phyloP scores from a whole-genome alignment of 768 basidiomycete genomes.

The Dentipellis sp. region DNA sequence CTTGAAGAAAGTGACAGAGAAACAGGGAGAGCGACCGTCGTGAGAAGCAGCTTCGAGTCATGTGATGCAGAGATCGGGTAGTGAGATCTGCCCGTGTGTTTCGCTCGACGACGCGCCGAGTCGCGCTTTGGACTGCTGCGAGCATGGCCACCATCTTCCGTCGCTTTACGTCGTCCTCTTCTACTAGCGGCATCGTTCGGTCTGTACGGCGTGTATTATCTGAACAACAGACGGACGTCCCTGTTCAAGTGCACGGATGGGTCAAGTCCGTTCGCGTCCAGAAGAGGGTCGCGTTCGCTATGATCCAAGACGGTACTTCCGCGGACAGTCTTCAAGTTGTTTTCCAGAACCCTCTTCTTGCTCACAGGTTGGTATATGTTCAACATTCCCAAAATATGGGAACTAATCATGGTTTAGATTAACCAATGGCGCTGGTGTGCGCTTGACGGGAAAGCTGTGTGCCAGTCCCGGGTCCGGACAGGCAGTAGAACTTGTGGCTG shows the following conservation, averaged over 20 bases:
- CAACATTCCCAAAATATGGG: not conserved
- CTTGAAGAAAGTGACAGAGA: too few relatives aligned
- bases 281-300: constrained; percentile 82
- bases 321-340: constrained; percentile 71
- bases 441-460: constrained; percentile 35
- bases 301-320: constrained; percentile 75
- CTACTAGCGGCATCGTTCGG: too few relatives aligned
- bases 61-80: too few relatives aligned
- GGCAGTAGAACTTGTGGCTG: constrained; percentile 40
- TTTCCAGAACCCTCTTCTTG: constrained; percentile 34
- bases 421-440: constrained; percentile 48
- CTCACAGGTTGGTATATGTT: constrained; percentile 22
- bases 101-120: too few relatives aligned
- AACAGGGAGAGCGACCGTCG: too few relatives aligned
- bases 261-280: constrained; percentile 78
- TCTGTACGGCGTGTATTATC: too few relatives aligned
- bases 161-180: too few relatives aligned
- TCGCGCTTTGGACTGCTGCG: too few relatives aligned
- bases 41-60: too few relatives aligned
- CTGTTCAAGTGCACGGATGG: constrained; percentile 62
- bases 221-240: not conserved
- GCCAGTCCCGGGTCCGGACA: constrained; percentile 43
- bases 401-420: constrained; percentile 24
- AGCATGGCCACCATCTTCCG: too few relatives aligned
- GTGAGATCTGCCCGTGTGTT: too few relatives aligned